phyloP scores from a whole-genome alignment of 441 rosid species.

The Arabidopsis lyrata region DNA sequence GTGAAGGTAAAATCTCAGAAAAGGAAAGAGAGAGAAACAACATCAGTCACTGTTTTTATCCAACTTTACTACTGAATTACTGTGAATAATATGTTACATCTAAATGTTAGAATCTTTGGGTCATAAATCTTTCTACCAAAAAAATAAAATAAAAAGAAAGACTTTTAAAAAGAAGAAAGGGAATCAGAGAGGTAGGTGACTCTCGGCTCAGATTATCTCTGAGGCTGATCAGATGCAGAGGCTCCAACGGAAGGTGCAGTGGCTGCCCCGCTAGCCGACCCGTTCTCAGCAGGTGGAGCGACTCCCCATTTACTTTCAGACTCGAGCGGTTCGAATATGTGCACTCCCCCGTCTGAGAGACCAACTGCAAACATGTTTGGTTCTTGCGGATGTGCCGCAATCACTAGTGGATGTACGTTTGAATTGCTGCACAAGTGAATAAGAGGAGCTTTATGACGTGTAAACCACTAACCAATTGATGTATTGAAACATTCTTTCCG shows the following conservation, averaged over 20 bases:
- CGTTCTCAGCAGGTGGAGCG: slow-evolving; percentile 91
- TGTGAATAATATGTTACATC: slow-evolving; percentile 40
- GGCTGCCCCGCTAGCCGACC: slow-evolving; percentile 64
- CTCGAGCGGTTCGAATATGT: slow-evolving; percentile 93
- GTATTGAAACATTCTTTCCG: neutral
- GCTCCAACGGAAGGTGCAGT: slow-evolving; percentile 75
- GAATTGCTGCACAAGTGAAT: slow-evolving; percentile 57
- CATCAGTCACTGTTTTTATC: neutral
- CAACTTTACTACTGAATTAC: slow-evolving; percentile 19
- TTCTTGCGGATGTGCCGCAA: slow-evolving; percentile 97
- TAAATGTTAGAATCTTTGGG: slow-evolving; percentile 42
- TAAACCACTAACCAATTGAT: neutral
- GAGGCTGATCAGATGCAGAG: slow-evolving; percentile 89
- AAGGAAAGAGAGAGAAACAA: slow-evolving; percentile 5
- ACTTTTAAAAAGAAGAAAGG: slow-evolving; percentile 5
- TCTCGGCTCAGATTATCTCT: slow-evolving; percentile 58
- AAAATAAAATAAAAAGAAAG: neutral
- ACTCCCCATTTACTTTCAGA: slow-evolving; percentile 97
- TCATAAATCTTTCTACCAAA: slow-evolving; percentile 40
- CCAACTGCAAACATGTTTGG: slow-evolving; percentile 92
- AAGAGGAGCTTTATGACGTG: neutral
- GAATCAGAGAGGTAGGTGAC: slow-evolving; percentile 40
- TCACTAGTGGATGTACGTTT: slow-evolving; percentile 81
- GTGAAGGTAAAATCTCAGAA: neutral
- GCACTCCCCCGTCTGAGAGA: slow-evolving; percentile 93